A percentile compares a stretch with the other conserved stretches of the same genome.
Evolutionary conservation across 352 stramenopile species (phyloP).

Genomic region (Phytophthora brassicae): DNA sequence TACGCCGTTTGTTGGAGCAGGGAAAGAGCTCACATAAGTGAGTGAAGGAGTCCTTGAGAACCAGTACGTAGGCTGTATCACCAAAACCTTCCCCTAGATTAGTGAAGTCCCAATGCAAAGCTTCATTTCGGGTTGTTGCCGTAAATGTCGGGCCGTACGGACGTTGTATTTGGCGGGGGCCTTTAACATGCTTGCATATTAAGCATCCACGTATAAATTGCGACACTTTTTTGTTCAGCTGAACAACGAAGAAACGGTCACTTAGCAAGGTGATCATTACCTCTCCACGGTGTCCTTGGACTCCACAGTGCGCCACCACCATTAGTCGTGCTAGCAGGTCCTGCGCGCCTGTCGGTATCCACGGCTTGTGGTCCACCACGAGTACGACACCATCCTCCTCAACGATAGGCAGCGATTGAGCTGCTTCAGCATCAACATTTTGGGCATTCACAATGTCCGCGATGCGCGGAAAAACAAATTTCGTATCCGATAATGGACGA

Average conservation of each 20-base stretch:
- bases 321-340: background rate
- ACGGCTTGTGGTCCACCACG: slow-evolving; percentile 1
- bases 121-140: background rate
- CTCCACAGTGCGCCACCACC: slow-evolving; percentile 7
- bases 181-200: slow-evolving; percentile 1
- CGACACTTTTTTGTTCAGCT: slow-evolving; percentile 1
- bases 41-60: background rate
- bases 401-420: background rate
- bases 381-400: slow-evolving; percentile 8
- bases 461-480: background rate
- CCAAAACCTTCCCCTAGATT: background rate
- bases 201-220: background rate
- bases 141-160: background rate
- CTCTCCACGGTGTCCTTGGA: slow-evolving; percentile 3
- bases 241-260: background rate
- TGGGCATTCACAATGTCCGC: background rate
- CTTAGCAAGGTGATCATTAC: background rate
- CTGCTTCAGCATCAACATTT: background rate
- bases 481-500: background rate
- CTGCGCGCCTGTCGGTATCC: slow-evolving; percentile 5
- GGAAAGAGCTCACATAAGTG: slow-evolving; percentile 6
- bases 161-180: background rate
- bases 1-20: background rate
- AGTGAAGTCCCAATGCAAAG: slow-evolving; percentile 1
- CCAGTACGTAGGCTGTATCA: background rate